A percentile compares a stretch with the other conserved stretches of the same genome.
phyloP scores from a whole-genome alignment of 768 basidiomycete species.

The Paxillus involutus region DNA sequence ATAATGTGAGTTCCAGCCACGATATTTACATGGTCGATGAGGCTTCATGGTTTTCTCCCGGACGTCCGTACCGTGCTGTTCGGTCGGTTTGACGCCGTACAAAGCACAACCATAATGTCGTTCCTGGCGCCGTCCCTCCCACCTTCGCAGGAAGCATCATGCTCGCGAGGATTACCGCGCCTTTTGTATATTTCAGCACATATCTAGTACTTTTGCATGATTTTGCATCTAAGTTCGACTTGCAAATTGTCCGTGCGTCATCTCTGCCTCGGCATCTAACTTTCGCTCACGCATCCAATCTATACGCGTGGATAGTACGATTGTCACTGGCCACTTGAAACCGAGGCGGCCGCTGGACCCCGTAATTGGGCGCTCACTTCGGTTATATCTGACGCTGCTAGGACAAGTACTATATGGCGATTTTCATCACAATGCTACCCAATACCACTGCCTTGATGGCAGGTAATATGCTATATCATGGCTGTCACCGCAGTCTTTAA shows the following conservation, averaged over 20 bases:
- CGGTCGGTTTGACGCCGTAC: conserved; percentile 2
- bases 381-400: too few species aligned
- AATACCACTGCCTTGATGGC: too few species aligned
- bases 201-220: conserved; percentile 44
- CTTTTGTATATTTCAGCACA: conserved; percentile 45
- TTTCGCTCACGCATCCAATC: not conserved
- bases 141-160: conserved; percentile 80
- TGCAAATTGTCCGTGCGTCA: conserved; percentile 69
- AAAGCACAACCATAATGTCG: conserved; percentile 88
- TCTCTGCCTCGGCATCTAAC: not conserved
- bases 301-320: conserved; percentile 52
- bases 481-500: too few species aligned
- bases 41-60: not conserved
- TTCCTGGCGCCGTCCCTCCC: conserved; percentile 87
- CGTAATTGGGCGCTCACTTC: too few species aligned
- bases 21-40: conserved; percentile 2
- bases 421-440: too few species aligned
- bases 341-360: too few species aligned
- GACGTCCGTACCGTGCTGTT: not conserved
- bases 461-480: too few species aligned
- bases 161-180: conserved; percentile 57
- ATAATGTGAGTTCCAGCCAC: conserved; percentile 43
- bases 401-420: too few species aligned
- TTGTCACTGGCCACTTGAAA: conserved; percentile 56
- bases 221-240: conserved; percentile 56